Evolutionary conservation across 2,329 filamentous ascomycete genomes (phyloP), one percentile per base, ranked within the genome.

Genomic region (Fusarium anguioides): DNA sequence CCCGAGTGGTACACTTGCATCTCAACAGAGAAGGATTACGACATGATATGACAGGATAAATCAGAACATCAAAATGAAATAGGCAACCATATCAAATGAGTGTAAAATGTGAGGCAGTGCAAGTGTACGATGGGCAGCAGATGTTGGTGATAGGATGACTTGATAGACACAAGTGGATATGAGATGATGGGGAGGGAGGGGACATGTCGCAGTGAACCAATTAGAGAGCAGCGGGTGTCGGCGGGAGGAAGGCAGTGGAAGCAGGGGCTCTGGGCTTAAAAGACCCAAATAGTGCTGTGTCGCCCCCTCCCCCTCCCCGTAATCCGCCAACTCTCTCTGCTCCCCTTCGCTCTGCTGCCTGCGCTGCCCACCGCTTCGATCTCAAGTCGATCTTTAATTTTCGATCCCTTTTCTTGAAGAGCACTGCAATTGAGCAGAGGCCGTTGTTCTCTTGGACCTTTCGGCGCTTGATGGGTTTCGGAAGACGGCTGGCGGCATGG

Each of bases 221-320:
- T 73, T 64, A 72, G 57, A 60, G 44, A 31, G 33, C 33, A 39
- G 40, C 41, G 44, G 57, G 36, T 21, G 49, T 42, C 56, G 60
- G 59, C 53, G 65, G 64, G 53, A 64, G 60, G 64, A 68, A 67
- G 26, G 26, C 26, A 27, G 26, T 27, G 8, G 26, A 8, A 27
- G 26, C 26, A 27, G 26, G 26, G 26, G 26, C 26, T 27, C 26
- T 27, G 26, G 26, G 26, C 26, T 27, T 27, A 27, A 27, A 27
- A 27, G 26, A 27, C 26, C 26, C 26, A 27, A 27, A 86, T 84
- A 85, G 80, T 79, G 77, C 79, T 78, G 75, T 73, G 75, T 77
- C 79, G 81, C 83, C 82, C 57, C 82, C 81, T 76, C 75, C 26
- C 26, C 8, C 26, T 27, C 8, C 39, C 75, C 63, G 46, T 54